A percentile compares a stretch with the other conserved stretches of the same genome.
Evolutionary conservation across 164 flowering plant genomes (phyloP).

Genomic region (Dillenia turbinata): DNA sequence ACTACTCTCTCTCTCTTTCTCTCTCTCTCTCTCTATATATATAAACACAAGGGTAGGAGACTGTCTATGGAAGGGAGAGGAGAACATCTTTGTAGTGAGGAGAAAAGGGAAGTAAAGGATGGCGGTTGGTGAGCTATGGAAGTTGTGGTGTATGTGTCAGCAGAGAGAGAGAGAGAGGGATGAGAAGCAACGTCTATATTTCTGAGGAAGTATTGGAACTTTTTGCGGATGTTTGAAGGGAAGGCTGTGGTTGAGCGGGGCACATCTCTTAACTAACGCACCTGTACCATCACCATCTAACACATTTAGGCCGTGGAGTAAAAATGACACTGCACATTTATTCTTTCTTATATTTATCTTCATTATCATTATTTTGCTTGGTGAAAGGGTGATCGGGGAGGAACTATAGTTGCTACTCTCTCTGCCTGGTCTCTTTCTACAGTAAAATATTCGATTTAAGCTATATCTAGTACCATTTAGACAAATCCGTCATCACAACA

Average conservation of each 20-base stretch:
- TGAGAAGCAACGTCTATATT: conserved; percentile 47
- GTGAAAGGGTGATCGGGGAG: too few relatives aligned
- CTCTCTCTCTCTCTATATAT: conserved; percentile 1
- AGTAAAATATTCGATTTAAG: too few relatives aligned
- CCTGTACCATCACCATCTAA: neutral
- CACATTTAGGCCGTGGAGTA: too few relatives aligned
- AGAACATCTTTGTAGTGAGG: conserved; percentile 28
- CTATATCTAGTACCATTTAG: too few relatives aligned
- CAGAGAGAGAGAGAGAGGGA: conserved; percentile 22
- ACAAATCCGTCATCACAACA: too few relatives aligned
- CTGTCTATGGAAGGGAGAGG: conserved; percentile 7
- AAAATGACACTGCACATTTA: too few relatives aligned
- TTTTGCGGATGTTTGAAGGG: conserved; percentile 39
- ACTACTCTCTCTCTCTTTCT: neutral
- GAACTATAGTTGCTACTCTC: too few relatives aligned
- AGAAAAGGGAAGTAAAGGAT: conserved; percentile 5
- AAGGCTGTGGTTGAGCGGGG: conserved; percentile 43
- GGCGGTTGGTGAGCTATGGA: conserved; percentile 36
- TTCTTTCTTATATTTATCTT: too few relatives aligned
- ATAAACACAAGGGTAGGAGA: conserved; percentile 12
- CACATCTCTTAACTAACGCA: conserved; percentile 40
- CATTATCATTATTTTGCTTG: too few relatives aligned
- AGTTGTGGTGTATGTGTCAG: conserved; percentile 61
- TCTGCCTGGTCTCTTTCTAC: too few relatives aligned
- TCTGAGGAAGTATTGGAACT: conserved; percentile 20